Conservation (phyloP, 73 alveolate species). For the Paramecium primaurelia region DNA sequence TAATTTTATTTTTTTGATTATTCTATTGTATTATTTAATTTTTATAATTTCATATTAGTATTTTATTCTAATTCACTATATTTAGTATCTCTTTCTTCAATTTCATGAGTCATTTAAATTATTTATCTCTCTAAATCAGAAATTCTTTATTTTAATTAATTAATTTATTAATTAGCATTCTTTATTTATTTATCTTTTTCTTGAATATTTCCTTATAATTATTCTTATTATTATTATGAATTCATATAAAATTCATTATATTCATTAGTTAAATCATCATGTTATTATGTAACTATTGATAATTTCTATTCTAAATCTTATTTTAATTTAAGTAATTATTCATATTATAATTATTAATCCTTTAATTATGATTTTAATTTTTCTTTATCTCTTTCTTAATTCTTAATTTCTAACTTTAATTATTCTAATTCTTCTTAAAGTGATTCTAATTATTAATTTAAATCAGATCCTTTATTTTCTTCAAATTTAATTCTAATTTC, state of each 20-base stretch:
- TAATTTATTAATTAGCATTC: not conserved
- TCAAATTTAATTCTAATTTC: not conserved
- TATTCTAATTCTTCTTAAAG: not conserved
- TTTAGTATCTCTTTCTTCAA: not conserved
- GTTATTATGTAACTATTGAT: not conserved
- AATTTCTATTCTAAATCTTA: not conserved
- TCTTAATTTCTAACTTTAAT: not conserved
- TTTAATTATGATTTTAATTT: not conserved
- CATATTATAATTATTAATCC: not conserved
- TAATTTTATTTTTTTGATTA: not conserved
- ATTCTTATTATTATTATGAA: not conserved
- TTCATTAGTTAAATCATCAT: not conserved
- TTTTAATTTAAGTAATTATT: not conserved
- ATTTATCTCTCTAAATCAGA: not conserved
- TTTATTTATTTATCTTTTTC: not conserved
- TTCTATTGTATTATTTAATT: not conserved
- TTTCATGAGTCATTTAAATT: not conserved
- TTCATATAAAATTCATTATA: not conserved
- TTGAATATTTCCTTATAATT: not conserved
- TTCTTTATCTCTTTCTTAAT: not conserved
- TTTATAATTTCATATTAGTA: not conserved
- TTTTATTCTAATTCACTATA: not conserved
- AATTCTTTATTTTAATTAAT: not conserved
- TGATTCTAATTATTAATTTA: not conserved
- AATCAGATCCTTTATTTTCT: not conserved